Evolutionary conservation across 805 yeast genomes (phyloP).

Genomic region (Candida nanaspora): DNA sequence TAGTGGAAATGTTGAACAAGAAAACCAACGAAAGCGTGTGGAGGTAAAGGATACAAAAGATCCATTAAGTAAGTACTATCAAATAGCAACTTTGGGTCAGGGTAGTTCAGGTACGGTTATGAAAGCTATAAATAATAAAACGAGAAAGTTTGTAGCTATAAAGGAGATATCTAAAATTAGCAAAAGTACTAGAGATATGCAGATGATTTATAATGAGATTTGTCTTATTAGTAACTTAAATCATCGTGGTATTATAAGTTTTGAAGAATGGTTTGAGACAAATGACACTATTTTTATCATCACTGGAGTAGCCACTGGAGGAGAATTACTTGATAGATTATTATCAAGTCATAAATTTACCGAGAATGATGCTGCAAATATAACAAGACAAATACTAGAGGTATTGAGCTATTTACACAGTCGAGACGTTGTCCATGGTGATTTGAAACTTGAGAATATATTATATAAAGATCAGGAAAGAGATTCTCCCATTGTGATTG

Average conservation of each 20-base stretch:
- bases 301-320: slow-evolving; percentile 88
- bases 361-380: slow-evolving; percentile 70
- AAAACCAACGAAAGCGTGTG: no score
- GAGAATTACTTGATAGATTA: slow-evolving; percentile 84
- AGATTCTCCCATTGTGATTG: slow-evolving; percentile 66
- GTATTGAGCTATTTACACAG: slow-evolving; percentile 72
- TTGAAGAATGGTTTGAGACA: slow-evolving; percentile 83
- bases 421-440: slow-evolving; percentile 65
- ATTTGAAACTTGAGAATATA: slow-evolving; percentile 68
- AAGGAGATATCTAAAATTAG: neutral
- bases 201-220: slow-evolving; percentile 42
- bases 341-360: slow-evolving; percentile 69
- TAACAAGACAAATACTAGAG: slow-evolving; percentile 57
- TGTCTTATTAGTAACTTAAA: slow-evolving; percentile 50
- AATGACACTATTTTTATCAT: slow-evolving; percentile 81
- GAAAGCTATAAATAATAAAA: neutral
- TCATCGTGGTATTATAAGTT: slow-evolving; percentile 77
- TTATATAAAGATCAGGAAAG: slow-evolving; percentile 48
- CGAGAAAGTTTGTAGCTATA: neutral
- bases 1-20: neutral
- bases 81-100: neutral
- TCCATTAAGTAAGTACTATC: neutral
- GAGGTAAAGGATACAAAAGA: neutral
- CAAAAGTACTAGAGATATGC: neutral
- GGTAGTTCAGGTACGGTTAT: neutral